These are phyloP conservation scores for Geotrichum bryndzae DNA, from an alignment of 1,139 yeast genomes.

Conservation along the genomic window DNA sequence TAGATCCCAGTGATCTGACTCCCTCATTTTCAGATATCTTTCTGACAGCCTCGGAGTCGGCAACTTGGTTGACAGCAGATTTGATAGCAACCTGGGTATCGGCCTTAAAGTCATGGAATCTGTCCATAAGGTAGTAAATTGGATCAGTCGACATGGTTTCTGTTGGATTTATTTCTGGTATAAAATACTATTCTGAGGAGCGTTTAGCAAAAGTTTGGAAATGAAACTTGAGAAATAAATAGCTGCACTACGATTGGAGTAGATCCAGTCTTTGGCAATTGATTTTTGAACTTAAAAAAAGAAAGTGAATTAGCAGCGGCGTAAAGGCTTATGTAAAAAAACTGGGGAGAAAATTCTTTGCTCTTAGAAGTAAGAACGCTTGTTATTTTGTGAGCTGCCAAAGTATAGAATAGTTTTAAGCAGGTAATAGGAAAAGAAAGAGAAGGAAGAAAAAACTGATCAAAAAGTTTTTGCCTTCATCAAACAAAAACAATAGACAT, in stretches of 20 bases:
- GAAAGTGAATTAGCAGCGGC: not conserved
- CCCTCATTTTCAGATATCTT: constrained; percentile 15
- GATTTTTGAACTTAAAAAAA: not conserved
- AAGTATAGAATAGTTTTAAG: not conserved
- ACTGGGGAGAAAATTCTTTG: not conserved
- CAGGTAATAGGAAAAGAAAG: not conserved
- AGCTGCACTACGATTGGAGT: not conserved
- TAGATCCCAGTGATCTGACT: constrained; percentile 8
- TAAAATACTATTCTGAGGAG: not conserved
- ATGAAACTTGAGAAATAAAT: not conserved
- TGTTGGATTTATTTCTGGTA: not conserved
- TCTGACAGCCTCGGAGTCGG: constrained; percentile 22
- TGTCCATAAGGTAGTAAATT: constrained; percentile 19
- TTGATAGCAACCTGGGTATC: constrained; percentile 24
- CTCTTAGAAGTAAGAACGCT: not conserved
- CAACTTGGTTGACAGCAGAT: constrained; percentile 23
- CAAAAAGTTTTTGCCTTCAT: not conserved
- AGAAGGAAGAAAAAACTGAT: not conserved
- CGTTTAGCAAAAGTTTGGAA: not conserved
- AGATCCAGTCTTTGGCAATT: not conserved
- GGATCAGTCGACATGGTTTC: constrained; percentile 19
- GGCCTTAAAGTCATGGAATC: constrained; percentile 23
- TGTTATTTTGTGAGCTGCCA: not conserved
- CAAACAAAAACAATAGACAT: not conserved
- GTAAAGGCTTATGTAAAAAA: not conserved